A percentile compares a stretch with the other conserved stretches of the same genome.
These are phyloP conservation scores for Salix koriyanagi DNA, from an alignment of 345 rosid genomes.

Conservation along the genomic window DNA sequence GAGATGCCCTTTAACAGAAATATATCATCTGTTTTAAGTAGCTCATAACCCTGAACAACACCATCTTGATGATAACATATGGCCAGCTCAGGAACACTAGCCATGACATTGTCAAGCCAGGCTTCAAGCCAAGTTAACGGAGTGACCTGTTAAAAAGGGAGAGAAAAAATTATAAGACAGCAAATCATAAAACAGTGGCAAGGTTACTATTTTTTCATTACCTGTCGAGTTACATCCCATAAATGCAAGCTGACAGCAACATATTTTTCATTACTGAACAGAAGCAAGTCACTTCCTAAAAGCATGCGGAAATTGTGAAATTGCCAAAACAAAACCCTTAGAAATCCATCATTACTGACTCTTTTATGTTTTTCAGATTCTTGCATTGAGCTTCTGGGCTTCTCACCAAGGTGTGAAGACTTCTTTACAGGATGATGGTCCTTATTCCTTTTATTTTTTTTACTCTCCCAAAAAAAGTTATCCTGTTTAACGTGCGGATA, in stretches of 20 bases:
- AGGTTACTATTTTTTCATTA: conserved; percentile 18
- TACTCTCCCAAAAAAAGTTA: conserved; percentile 51
- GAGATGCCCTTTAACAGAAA: conserved; percentile 79
- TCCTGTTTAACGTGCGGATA: conserved; percentile 54
- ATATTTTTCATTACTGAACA: conserved; percentile 91
- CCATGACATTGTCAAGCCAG: conserved; percentile 98
- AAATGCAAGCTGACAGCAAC: conserved; percentile 94
- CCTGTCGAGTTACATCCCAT: conserved; percentile 84
- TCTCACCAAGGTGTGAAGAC: conserved; percentile 68
- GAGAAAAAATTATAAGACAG: conserved; percentile 3
- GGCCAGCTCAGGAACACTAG: conserved; percentile 96
- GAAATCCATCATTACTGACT: conserved; percentile 64
- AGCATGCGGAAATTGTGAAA: conserved; percentile 97
- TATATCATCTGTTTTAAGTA: conserved; percentile 89
- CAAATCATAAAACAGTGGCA: conserved; percentile 7
- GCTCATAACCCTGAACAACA: conserved; percentile 93
- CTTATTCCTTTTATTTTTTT: conserved; percentile 49
- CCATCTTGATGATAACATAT: conserved; percentile 92
- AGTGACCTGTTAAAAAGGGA: conserved; percentile 50
- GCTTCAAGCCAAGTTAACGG: conserved; percentile 96
- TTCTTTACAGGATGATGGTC: conserved; percentile 48
- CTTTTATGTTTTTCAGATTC: conserved; percentile 81
- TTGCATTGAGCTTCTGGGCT: conserved; percentile 58
- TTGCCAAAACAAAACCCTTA: conserved; percentile 86
- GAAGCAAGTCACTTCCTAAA: conserved; percentile 87